Conservation (phyloP, 2,329 filamentous ascomycete genomes). For the Cadophora malorum region DNA sequence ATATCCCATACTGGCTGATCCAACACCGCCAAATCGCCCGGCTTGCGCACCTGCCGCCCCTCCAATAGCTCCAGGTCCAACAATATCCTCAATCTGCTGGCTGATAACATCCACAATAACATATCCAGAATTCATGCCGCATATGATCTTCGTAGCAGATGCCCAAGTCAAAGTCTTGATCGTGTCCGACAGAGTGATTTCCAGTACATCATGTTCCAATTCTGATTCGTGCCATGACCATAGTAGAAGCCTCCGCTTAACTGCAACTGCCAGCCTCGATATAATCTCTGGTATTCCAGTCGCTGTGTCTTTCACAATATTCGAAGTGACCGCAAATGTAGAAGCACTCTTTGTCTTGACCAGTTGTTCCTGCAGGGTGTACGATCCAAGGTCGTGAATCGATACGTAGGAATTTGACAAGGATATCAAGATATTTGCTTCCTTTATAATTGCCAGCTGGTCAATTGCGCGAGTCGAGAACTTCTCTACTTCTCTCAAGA, state of each 20-base stretch:
- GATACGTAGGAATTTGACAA: constrained; percentile 90
- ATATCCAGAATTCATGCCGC: constrained; percentile 90
- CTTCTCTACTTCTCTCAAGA: constrained; percentile 90
- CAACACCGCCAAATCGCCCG: constrained; percentile 79
- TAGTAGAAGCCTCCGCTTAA: constrained; percentile 86
- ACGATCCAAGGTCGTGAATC: constrained; percentile 87
- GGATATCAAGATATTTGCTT: constrained; percentile 89
- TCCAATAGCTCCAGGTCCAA: constrained; percentile 75
- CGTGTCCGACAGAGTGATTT: constrained; percentile 80
- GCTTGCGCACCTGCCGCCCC: constrained; percentile 60
- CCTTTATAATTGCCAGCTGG: constrained; percentile 94
- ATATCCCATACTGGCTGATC: constrained; percentile 90
- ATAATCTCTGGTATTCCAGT: constrained; percentile 94
- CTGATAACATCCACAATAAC: constrained; percentile 84
- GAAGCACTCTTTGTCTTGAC: constrained; percentile 85
- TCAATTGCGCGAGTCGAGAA: constrained; percentile 91
- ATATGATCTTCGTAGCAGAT: constrained; percentile 83
- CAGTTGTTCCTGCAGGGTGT: constrained; percentile 80
- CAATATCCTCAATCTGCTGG: constrained; percentile 77
- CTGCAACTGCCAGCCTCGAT: constrained; percentile 86
- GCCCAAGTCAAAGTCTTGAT: constrained; percentile 93
- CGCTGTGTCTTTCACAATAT: constrained; percentile 87
- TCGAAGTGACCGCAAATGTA: constrained; percentile 91
- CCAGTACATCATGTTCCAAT: constrained; percentile 72
- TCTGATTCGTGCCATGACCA: constrained; percentile 99